phyloP scores from a whole-genome alignment of 345 rosid species.

The Fremontodendron californicum region DNA sequence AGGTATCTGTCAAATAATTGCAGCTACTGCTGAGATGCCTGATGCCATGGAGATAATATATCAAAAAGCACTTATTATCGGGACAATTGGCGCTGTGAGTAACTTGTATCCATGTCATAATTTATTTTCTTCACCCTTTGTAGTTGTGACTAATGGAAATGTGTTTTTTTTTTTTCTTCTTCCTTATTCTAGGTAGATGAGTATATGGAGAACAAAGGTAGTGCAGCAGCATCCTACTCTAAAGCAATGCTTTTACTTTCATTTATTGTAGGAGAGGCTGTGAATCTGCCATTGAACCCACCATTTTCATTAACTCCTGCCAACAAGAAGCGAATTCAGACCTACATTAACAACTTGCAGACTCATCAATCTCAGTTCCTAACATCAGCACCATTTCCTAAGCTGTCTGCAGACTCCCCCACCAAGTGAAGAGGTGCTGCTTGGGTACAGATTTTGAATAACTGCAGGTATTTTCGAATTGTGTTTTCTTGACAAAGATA shows the following conservation, averaged over 20 bases:
- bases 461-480: conserved; percentile 7
- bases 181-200: conserved; percentile 52
- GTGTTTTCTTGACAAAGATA: conserved; percentile 13
- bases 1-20: conserved; percentile 18
- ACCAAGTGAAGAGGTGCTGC: conserved; percentile 18
- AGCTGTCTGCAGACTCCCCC: conserved; percentile 12
- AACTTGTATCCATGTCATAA: background rate
- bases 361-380: conserved; percentile 42
- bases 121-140: background rate
- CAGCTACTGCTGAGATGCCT: conserved; percentile 69
- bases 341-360: conserved; percentile 53
- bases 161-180: background rate
- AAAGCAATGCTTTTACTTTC: conserved; percentile 66
- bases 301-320: conserved; percentile 49
- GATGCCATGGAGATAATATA: conserved; percentile 74
- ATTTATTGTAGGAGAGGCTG: conserved; percentile 59
- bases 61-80: conserved; percentile 50
- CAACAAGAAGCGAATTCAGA: conserved; percentile 46
- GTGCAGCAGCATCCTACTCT: conserved; percentile 52
- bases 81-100: conserved; percentile 67
- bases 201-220: conserved; percentile 47
- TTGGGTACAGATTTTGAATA: conserved; percentile 17
- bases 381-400: conserved; percentile 11
- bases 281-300: conserved; percentile 51
- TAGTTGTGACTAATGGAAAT: background rate